phyloP scores from a whole-genome alignment of 768 basidiomycete species.

The Amanita rimosa region DNA sequence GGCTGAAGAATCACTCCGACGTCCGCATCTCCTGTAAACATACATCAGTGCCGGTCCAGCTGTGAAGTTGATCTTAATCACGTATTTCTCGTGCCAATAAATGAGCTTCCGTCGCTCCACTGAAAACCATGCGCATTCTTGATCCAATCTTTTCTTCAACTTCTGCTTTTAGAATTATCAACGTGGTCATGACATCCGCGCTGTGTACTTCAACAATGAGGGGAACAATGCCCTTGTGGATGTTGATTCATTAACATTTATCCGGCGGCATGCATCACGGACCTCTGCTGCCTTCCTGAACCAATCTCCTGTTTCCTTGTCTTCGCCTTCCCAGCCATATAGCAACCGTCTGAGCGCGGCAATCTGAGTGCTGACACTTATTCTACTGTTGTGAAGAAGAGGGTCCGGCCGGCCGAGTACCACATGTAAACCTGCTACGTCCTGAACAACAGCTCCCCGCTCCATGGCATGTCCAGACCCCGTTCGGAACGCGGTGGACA shows the following conservation, averaged over 20 bases:
- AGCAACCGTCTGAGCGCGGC: conserved; percentile 52
- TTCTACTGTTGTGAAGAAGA: conserved; percentile 14
- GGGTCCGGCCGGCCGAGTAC: conserved; percentile 32
- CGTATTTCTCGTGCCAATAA: conserved; percentile 62
- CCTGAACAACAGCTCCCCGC: conserved; percentile 47
- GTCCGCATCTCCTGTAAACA: conserved; percentile 27
- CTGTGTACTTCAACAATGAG: conserved; percentile 58
- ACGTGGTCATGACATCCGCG: conserved; percentile 63
- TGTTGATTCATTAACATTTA: conserved; percentile 4
- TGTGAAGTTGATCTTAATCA: conserved; percentile 8
- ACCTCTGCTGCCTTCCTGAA: conserved; percentile 49
- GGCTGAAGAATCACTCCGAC: conserved; percentile 44
- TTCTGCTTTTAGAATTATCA: conserved; percentile 59
- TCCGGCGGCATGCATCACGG: conserved; percentile 6
- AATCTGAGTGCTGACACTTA: conserved; percentile 60
- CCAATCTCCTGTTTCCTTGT: conserved; percentile 39
- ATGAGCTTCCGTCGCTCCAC: conserved; percentile 52
- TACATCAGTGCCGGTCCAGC: neutral
- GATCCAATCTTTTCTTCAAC: conserved; percentile 47
- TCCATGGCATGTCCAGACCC: conserved; percentile 48
- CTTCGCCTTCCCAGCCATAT: conserved; percentile 35
- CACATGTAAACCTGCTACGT: conserved; percentile 54
- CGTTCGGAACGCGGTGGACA: conserved; percentile 53
- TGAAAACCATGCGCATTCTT: conserved; percentile 50
- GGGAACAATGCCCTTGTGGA: conserved; percentile 43